Evolutionary conservation across 2,329 filamentous ascomycete species (phyloP).

Genomic region (Ophiostoma montium): DNA sequence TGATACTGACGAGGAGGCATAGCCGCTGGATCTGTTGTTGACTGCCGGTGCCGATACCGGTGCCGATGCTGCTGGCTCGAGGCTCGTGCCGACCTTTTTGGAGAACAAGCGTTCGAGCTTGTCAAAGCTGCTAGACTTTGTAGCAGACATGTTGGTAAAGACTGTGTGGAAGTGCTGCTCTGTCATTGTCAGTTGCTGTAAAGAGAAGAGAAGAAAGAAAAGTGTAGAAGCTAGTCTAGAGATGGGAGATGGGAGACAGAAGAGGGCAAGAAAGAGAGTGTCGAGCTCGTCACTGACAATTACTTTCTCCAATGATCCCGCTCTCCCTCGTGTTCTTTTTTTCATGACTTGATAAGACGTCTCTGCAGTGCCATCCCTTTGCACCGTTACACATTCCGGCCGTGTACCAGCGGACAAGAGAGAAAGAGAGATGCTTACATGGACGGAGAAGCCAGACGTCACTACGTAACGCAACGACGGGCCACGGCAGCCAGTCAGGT

Average conservation of each 20-base stretch:
- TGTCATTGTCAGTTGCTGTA: not conserved
- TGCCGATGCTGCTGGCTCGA: not conserved
- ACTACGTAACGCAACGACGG: slow-evolving; percentile 2
- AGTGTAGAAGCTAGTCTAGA: not conserved
- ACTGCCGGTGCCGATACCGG: too few species aligned
- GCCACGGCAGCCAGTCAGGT: slow-evolving; percentile 1
- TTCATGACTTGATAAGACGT: not conserved
- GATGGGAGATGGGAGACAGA: not conserved
- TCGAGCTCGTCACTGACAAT: too few species aligned
- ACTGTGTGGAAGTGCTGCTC: not conserved
- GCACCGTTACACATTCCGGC: not conserved
- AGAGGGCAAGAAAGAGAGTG: not conserved
- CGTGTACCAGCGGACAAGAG: not conserved
- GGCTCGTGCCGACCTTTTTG: not conserved
- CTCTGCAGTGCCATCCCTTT: not conserved
- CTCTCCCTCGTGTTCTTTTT: too few species aligned
- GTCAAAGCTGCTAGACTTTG: not conserved
- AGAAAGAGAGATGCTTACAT: not conserved
- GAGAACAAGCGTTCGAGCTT: not conserved
- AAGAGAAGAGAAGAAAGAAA: not conserved
- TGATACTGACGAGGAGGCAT: not conserved
- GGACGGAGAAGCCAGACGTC: not conserved
- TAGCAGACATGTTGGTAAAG: not conserved
- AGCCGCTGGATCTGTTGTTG: not conserved
- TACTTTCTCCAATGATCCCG: too few species aligned